These are phyloP conservation scores for Lasiosphaeria ovina DNA, from an alignment of 495 filamentous ascomycete species.

Conservation along the genomic window DNA sequence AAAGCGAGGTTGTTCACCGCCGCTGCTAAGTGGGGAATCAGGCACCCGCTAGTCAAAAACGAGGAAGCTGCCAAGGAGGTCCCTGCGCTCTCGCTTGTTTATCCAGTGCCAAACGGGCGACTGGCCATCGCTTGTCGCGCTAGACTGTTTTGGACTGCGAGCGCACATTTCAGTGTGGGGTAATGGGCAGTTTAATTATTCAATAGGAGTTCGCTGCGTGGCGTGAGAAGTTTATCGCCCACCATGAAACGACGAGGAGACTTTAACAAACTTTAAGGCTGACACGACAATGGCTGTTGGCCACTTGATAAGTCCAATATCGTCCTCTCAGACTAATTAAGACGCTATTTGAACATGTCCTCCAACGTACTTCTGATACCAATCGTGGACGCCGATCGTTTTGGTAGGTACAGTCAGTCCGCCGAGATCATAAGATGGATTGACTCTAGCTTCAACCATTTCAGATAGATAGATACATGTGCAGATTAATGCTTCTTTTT, in stretches of 20 bases:
- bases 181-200: neutral
- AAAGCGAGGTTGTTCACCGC: conserved; percentile 31
- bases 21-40: conserved; percentile 32
- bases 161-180: conserved; percentile 14
- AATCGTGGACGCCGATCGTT: no score
- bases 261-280: no score
- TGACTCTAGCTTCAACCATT: no score
- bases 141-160: conserved; percentile 17
- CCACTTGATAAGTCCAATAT: no score
- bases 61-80: conserved; percentile 23
- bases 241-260: no score
- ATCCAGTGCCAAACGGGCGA: conserved; percentile 13
- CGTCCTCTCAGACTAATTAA: no score
- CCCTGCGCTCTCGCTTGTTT: conserved; percentile 35
- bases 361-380: no score
- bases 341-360: no score
- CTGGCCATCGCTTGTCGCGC: conserved; percentile 19
- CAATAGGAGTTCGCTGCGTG: neutral
- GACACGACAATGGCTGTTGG: no score
- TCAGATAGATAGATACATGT: no score
- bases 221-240: neutral
- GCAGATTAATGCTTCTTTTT: neutral
- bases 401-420: no score
- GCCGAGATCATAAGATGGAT: no score
- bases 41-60: conserved; percentile 28